Evolutionary conservation across 31 red algal species (phyloP).

Genomic region (Odonthalia washingtoniensis): DNA sequence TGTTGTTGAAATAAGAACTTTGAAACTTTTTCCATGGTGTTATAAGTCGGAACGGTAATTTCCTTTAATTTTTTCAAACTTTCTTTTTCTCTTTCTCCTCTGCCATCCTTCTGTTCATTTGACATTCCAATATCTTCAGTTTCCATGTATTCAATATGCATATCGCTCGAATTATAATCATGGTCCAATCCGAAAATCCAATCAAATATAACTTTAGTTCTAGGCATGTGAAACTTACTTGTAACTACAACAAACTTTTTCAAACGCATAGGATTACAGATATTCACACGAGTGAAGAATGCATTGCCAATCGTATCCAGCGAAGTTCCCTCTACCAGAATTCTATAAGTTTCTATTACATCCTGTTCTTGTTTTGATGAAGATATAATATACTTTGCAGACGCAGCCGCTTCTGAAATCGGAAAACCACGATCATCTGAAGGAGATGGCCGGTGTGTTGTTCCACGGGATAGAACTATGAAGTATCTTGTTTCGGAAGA

Average conservation of each 20-base stretch:
- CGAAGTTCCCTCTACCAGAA: constrained; percentile 83
- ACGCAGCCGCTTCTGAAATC: constrained; percentile 77
- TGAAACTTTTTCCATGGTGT: constrained; percentile 48
- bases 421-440: constrained; percentile 48
- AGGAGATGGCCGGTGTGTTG: constrained; percentile 84
- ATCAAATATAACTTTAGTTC: constrained; percentile 82
- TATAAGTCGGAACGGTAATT: constrained; percentile 38
- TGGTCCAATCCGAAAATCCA: constrained; percentile 77
- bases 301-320: constrained; percentile 97
- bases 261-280: constrained; percentile 69
- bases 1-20: constrained; percentile 67
- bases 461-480: constrained; percentile 85
- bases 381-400: constrained; percentile 73
- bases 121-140: constrained; percentile 60
- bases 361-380: constrained; percentile 36
- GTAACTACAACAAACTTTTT: constrained; percentile 70
- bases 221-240: constrained; percentile 87
- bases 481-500: constrained; percentile 63
- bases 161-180: not conserved
- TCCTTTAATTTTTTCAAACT: constrained; percentile 34
- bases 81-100: constrained; percentile 53
- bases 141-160: constrained; percentile 55
- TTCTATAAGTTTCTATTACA: constrained; percentile 24
- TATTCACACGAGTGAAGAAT: constrained; percentile 73
- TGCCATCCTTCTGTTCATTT: constrained; percentile 26